A percentile compares a stretch with the other conserved stretches of the same genome.
Conservation (phyloP, 2,329 filamentous ascomycete species). For the Sphaerostilbella broomeana region DNA sequence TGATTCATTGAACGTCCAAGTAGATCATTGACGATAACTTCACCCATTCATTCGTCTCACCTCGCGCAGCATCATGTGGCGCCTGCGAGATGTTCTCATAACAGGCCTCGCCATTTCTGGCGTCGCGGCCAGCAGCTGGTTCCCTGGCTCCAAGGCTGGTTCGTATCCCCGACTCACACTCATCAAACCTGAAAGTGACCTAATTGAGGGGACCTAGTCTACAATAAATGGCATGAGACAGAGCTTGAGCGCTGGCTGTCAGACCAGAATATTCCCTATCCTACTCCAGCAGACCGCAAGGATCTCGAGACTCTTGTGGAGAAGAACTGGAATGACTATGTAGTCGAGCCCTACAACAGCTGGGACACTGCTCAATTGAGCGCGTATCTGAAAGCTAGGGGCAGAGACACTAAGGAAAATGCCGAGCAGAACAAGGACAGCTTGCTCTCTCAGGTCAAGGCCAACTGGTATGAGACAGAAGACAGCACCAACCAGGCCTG, state of each 20-base stretch:
- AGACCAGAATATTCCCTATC: slow-evolving; percentile 85
- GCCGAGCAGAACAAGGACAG: slow-evolving; percentile 63
- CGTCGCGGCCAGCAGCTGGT: slow-evolving; percentile 72
- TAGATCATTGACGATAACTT: too few species aligned
- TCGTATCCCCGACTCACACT: slow-evolving; percentile 28
- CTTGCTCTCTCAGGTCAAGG: slow-evolving; percentile 63
- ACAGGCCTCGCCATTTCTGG: slow-evolving; percentile 65
- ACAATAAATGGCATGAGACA: slow-evolving; percentile 98
- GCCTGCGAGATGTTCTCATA: slow-evolving; percentile 63
- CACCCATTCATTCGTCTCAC: not conserved
- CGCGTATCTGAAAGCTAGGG: slow-evolving; percentile 63
- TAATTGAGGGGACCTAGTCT: slow-evolving; percentile 51
- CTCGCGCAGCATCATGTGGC: slow-evolving; percentile 59
- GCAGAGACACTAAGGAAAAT: slow-evolving; percentile 60
- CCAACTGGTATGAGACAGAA: slow-evolving; percentile 70
- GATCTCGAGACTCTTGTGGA: slow-evolving; percentile 89
- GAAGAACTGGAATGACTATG: slow-evolving; percentile 77
- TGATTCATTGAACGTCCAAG: too few species aligned
- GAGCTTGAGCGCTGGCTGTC: slow-evolving; percentile 96
- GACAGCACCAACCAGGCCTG: slow-evolving; percentile 70
- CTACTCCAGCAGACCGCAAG: slow-evolving; percentile 84
- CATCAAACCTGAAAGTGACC: not conserved
- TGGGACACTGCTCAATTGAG: slow-evolving; percentile 68
- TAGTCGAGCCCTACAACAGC: slow-evolving; percentile 66
- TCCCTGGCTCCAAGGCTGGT: slow-evolving; percentile 69